Evolutionary conservation across 768 basidiomycete species (phyloP).

Genomic region (Phaeotremella fagi): DNA sequence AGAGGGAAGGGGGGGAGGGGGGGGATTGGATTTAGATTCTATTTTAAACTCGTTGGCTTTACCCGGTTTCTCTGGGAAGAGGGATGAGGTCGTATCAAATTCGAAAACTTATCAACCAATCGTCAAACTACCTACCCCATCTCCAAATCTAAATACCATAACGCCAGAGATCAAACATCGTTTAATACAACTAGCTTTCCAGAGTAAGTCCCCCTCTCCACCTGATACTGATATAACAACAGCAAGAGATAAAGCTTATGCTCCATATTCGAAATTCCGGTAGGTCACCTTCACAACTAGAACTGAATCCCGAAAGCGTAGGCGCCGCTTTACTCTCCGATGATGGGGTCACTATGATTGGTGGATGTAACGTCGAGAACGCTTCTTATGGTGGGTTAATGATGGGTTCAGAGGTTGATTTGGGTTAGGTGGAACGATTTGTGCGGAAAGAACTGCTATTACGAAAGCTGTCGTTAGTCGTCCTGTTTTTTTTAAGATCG

Average conservation of each 20-base stretch:
- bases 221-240: too few relatives aligned
- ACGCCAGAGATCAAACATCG: too few relatives aligned
- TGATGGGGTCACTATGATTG: conserved; percentile 64
- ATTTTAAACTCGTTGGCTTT: too few relatives aligned
- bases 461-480: conserved; percentile 82
- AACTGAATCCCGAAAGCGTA: conserved; percentile 51
- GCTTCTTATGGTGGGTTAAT: conserved; percentile 69
- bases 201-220: conserved; percentile 11
- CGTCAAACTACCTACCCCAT: not conserved
- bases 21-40: too few relatives aligned
- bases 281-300: conserved; percentile 5
- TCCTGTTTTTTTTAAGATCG: not conserved
- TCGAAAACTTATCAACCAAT: too few relatives aligned
- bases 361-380: conserved; percentile 90
- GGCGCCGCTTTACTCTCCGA: conserved; percentile 75
- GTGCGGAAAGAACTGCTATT: conserved; percentile 89
- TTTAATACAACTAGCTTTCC: conserved; percentile 26
- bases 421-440: conserved; percentile 72
- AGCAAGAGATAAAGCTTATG: conserved; percentile 63
- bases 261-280: conserved; percentile 83
- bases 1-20: too few relatives aligned
- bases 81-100: too few relatives aligned
- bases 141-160: not conserved
- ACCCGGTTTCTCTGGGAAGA: too few relatives aligned
- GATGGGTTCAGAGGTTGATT: too few relatives aligned